phyloP scores from a whole-genome alignment of 2,329 filamentous ascomycete genomes.

The Aspergillus novoparasiticus region DNA sequence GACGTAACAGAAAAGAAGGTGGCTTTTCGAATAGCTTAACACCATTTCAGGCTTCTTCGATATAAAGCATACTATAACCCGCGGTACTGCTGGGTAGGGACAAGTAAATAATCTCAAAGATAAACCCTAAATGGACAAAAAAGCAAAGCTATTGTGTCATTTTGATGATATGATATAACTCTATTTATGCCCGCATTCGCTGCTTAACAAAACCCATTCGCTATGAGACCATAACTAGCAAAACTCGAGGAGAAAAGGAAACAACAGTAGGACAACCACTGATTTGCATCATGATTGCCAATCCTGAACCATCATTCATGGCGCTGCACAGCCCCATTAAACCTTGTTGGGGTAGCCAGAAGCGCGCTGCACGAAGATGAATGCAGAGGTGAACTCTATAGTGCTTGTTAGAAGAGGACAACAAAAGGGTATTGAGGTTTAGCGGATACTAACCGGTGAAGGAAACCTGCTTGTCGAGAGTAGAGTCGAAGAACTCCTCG shows the following conservation, averaged over 20 bases:
- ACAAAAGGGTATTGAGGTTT: not conserved
- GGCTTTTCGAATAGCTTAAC: not conserved
- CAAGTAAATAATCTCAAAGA: not conserved
- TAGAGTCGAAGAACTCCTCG: not conserved
- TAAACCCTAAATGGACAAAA: not conserved
- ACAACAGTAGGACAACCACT: not conserved
- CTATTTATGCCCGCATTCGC: not conserved
- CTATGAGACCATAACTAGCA: not conserved
- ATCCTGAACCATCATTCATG: not conserved
- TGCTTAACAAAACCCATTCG: not conserved
- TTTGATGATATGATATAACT: not conserved
- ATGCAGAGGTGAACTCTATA: not conserved
- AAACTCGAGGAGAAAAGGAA: not conserved
- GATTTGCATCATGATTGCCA: not conserved
- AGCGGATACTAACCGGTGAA: not conserved
- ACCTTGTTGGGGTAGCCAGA: not conserved
- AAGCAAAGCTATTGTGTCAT: not conserved
- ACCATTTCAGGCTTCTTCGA: not conserved
- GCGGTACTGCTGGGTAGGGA: not conserved
- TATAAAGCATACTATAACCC: not conserved
- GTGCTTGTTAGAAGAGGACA: not conserved
- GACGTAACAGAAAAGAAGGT: not conserved
- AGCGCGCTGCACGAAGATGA: not conserved
- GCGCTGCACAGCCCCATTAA: not conserved
- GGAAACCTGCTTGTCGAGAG: not conserved